phyloP scores from a whole-genome alignment of 1,139 yeast species.

The Geotrichum armillariae region DNA sequence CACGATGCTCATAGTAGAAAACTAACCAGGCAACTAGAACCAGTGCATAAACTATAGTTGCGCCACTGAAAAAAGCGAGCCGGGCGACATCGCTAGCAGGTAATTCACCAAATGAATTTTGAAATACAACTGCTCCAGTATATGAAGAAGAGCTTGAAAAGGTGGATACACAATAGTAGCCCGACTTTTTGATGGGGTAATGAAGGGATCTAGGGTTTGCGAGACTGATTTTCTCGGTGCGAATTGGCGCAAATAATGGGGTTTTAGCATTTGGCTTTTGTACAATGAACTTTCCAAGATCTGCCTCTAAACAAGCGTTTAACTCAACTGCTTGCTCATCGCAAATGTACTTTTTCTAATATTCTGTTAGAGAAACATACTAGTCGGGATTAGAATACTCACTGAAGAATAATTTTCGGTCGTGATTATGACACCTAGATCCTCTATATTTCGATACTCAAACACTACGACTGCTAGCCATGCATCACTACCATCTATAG shows the following conservation, averaged over 20 bases:
- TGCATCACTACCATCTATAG: slow-evolving; percentile 24
- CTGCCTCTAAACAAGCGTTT: slow-evolving; percentile 54
- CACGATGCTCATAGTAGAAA: slow-evolving; percentile 81
- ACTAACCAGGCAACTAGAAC: slow-evolving; percentile 80
- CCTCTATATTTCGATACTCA: slow-evolving; percentile 75
- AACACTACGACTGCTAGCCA: slow-evolving; percentile 66
- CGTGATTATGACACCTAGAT: slow-evolving; percentile 56
- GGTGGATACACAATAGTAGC: slow-evolving; percentile 88
- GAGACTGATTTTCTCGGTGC: slow-evolving; percentile 54
- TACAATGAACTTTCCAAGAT: slow-evolving; percentile 63
- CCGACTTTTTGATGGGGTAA: slow-evolving; percentile 71
- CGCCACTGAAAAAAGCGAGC: slow-evolving; percentile 81
- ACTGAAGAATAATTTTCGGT: slow-evolving; percentile 23
- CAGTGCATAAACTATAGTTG: slow-evolving; percentile 79
- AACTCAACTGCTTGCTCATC: slow-evolving; percentile 60
- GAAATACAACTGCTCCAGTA: slow-evolving; percentile 69
- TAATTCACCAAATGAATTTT: slow-evolving; percentile 86
- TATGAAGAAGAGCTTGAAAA: slow-evolving; percentile 46
- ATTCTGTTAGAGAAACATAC: slow-evolving; percentile 16
- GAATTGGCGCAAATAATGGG: slow-evolving; percentile 53
- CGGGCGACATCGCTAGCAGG: slow-evolving; percentile 91
- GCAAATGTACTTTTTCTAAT: slow-evolving; percentile 60
- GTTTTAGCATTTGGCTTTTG: slow-evolving; percentile 32
- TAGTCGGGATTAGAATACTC: neutral
- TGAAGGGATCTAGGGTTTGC: slow-evolving; percentile 60